Evolutionary conservation across 2,329 filamentous ascomycete species (phyloP).

Genomic region (Alternaria metachromatica): DNA sequence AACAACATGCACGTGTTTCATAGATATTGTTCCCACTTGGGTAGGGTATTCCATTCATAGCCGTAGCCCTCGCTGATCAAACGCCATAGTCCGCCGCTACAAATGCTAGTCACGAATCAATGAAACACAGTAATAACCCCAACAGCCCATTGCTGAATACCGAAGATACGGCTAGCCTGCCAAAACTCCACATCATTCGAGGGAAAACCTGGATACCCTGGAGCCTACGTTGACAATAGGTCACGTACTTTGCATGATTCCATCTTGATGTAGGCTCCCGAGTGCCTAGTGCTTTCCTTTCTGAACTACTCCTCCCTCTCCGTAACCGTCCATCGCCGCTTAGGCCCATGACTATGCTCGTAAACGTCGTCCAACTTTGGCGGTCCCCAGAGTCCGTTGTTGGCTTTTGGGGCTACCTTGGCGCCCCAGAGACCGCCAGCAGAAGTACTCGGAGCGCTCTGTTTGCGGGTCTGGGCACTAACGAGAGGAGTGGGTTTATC

Average conservation of each 20-base stretch:
- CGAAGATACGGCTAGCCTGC: background rate
- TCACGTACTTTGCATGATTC: background rate
- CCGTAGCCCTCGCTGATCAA: background rate
- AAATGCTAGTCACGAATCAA: background rate
- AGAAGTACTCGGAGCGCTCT: slow-evolving; percentile 8
- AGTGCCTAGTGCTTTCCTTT: background rate
- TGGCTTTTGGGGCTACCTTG: slow-evolving; percentile 25
- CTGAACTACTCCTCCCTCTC: slow-evolving; percentile 35
- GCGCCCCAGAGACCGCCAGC: slow-evolving; percentile 39
- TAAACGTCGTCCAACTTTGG: slow-evolving; percentile 43
- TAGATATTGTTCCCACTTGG: background rate
- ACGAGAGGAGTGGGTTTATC: slow-evolving; percentile 42
- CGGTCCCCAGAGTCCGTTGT: slow-evolving; percentile 54
- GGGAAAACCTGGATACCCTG: background rate
- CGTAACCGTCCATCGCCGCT: slow-evolving; percentile 54
- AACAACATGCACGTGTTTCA: background rate
- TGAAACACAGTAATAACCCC: background rate
- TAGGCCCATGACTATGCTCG: slow-evolving; percentile 48
- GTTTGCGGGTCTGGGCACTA: slow-evolving; percentile 23
- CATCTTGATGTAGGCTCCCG: background rate
- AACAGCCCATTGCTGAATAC: background rate
- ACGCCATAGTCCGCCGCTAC: background rate
- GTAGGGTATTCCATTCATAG: background rate
- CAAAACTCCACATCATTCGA: background rate
- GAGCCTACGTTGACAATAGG: background rate